These are phyloP conservation scores for Gossypium anomalum DNA, from an alignment of 345 rosid species.

Conservation along the genomic window DNA sequence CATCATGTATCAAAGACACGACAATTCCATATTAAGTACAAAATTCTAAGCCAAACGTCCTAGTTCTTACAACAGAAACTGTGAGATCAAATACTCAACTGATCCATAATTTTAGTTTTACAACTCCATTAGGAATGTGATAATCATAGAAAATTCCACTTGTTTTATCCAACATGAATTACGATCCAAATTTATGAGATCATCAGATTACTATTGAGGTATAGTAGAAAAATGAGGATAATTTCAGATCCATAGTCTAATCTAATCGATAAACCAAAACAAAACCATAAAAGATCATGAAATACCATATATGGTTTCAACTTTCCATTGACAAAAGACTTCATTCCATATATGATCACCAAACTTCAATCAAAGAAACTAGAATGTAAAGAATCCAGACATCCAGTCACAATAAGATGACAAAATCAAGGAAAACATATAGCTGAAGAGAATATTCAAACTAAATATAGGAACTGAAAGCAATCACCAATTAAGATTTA, in stretches of 20 bases:
- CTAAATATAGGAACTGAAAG: neutral
- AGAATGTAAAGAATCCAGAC: neutral
- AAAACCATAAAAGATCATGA: neutral
- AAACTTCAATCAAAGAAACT: neutral
- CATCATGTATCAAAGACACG: neutral
- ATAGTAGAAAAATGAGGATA: neutral
- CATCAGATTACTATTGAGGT: neutral
- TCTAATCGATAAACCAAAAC: neutral
- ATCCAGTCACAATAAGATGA: neutral
- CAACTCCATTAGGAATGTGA: neutral
- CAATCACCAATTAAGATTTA: slow-evolving; percentile 1
- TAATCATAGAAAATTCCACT: neutral
- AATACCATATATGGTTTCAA: neutral
- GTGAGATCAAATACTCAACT: neutral
- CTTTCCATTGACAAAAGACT: neutral
- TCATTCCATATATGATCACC: neutral
- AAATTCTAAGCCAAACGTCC: neutral
- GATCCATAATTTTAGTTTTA: neutral
- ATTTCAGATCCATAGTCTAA: slow-evolving; percentile 12
- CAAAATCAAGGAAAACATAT: neutral
- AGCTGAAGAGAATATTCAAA: neutral
- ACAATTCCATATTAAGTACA: neutral
- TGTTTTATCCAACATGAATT: neutral
- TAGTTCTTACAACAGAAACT: neutral
- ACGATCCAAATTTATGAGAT: neutral